Percentiles rank a stretch among this genome's conserved stretches.
These are phyloP conservation scores for Metschnikowia vanudenii DNA, from an alignment of 805 yeast species.

Conservation along the genomic window DNA sequence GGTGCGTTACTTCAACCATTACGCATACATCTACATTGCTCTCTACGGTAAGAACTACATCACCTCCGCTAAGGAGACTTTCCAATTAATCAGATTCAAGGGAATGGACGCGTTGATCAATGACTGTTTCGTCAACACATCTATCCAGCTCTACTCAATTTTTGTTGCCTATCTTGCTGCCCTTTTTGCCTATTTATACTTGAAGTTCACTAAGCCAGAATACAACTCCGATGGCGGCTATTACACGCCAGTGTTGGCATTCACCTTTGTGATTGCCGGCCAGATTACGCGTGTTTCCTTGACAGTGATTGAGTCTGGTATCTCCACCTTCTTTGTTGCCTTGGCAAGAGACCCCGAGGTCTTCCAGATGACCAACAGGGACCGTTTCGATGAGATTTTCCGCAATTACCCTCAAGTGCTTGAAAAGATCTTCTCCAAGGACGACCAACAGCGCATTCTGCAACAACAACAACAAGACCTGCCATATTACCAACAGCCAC, in stretches of 20 bases:
- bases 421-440: slow-evolving; percentile 38
- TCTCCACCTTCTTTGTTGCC: slow-evolving; percentile 80
- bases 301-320: slow-evolving; percentile 77
- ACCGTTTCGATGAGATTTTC: slow-evolving; percentile 60
- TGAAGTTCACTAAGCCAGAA: slow-evolving; percentile 64
- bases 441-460: slow-evolving; percentile 13
- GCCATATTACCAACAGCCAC: slow-evolving; percentile 16
- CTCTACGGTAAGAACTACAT: slow-evolving; percentile 80
- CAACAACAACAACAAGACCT: slow-evolving; percentile 11
- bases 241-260: slow-evolving; percentile 73
- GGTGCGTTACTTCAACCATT: slow-evolving; percentile 82
- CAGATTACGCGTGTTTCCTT: slow-evolving; percentile 74
- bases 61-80: slow-evolving; percentile 76
- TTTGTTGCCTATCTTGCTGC: slow-evolving; percentile 65
- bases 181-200: slow-evolving; percentile 61
- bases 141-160: slow-evolving; percentile 71
- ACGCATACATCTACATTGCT: slow-evolving; percentile 84
- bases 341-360: slow-evolving; percentile 83
- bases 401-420: slow-evolving; percentile 67
- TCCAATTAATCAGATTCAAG: slow-evolving; percentile 70
- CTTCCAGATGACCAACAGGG: slow-evolving; percentile 69
- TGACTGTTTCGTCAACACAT: slow-evolving; percentile 77
- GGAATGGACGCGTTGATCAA: slow-evolving; percentile 84
- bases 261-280: slow-evolving; percentile 66
- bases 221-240: slow-evolving; percentile 60